A percentile compares a stretch with the other conserved stretches of the same genome.
These are phyloP conservation scores for Castanopsis chinensis DNA, from an alignment of 306 rosid genomes.

Conservation along the genomic window DNA sequence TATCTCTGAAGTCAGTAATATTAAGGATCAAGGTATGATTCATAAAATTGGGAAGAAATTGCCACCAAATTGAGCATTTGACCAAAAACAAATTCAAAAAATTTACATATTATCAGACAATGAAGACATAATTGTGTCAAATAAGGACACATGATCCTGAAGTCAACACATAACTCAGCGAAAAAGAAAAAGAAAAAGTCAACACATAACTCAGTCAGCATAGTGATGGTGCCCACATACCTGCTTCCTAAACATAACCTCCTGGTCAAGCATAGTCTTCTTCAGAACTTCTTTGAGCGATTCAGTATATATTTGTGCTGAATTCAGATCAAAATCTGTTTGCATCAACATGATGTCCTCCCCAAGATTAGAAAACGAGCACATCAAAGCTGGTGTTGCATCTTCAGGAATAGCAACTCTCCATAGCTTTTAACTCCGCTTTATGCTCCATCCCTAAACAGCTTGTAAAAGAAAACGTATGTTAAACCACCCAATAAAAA, in stretches of 20 bases:
- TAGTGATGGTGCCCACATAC: slow-evolving; percentile 25
- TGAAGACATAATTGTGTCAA: neutral
- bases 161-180: neutral
- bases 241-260: slow-evolving; percentile 52
- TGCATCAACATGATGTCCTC: slow-evolving; percentile 36
- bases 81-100: neutral
- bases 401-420: neutral
- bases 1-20: neutral
- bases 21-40: neutral
- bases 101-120: neutral
- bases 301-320: slow-evolving; percentile 23
- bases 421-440: neutral
- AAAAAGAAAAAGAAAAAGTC: neutral
- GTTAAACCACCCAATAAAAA: neutral
- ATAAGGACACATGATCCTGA: neutral
- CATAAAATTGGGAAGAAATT: neutral
- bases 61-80: neutral
- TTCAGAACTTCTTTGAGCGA: slow-evolving; percentile 37
- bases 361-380: neutral
- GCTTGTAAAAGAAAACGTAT: neutral
- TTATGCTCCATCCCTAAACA: neutral
- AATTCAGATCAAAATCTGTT: slow-evolving; percentile 39
- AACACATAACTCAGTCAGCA: neutral
- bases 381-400: slow-evolving; percentile 16
- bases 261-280: slow-evolving; percentile 59